Conservation (phyloP, 306 rosid genomes). For the Nissolia schottii region DNA sequence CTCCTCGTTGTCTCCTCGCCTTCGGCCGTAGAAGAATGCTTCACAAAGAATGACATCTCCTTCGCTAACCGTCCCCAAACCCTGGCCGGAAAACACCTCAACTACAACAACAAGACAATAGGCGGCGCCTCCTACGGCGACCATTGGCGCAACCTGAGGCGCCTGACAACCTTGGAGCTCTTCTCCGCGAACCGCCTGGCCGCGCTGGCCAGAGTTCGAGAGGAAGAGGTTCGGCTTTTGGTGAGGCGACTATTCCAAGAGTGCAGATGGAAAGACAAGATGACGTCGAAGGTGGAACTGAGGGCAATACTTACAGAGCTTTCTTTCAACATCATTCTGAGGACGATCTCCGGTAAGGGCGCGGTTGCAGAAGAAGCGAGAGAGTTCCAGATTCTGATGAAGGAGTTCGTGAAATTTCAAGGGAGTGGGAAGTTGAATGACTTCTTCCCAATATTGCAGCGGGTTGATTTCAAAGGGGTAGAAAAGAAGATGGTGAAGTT, state of each 20-base stretch:
- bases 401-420: neutral
- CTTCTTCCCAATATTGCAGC: slow-evolving; percentile 13
- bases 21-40: slow-evolving; percentile 33
- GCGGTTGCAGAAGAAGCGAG: neutral
- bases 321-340: slow-evolving; percentile 17
- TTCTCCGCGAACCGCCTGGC: slow-evolving; percentile 23
- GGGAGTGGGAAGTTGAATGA: neutral
- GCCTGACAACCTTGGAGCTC: slow-evolving; percentile 8
- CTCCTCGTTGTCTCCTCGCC: slow-evolving; percentile 40
- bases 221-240: slow-evolving; percentile 11
- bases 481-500: slow-evolving; percentile 11
- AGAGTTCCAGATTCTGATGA: neutral
- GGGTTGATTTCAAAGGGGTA: slow-evolving; percentile 11
- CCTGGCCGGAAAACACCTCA: slow-evolving; percentile 23
- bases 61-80: slow-evolving; percentile 43
- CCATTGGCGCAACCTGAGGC: slow-evolving; percentile 30
- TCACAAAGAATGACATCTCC: slow-evolving; percentile 23
- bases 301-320: neutral
- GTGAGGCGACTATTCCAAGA: slow-evolving; percentile 6
- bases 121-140: slow-evolving; percentile 24
- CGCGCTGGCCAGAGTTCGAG: slow-evolving; percentile 6
- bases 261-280: neutral
- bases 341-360: slow-evolving; percentile 9
- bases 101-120: slow-evolving; percentile 13
- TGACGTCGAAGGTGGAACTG: neutral